A percentile compares a stretch with the other conserved stretches of the same genome.
phyloP scores from a whole-genome alignment of 108 stramenopile species.

The Cylindrotheca closterium region DNA sequence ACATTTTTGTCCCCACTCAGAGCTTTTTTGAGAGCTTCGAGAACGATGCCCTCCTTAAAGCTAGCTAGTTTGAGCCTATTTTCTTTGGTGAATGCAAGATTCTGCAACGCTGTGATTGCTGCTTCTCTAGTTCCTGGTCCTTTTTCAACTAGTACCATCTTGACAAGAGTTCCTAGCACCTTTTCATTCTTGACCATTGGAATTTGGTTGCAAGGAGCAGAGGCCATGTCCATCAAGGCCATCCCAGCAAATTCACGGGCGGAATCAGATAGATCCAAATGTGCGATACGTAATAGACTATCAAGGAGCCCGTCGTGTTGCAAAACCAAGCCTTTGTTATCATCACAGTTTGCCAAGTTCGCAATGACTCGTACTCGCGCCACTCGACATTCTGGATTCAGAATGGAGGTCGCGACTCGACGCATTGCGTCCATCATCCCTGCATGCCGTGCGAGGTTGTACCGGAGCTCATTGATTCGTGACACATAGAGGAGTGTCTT shows the following conservation, averaged over 20 bases:
- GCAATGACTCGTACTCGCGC: constrained; percentile 66
- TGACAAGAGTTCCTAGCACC: constrained; percentile 74
- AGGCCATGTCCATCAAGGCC: constrained; percentile 82
- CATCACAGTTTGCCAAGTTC: constrained; percentile 77
- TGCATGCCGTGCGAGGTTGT: constrained; percentile 41
- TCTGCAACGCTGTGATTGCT: constrained; percentile 81
- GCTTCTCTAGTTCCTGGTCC: constrained; percentile 65
- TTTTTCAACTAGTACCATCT: constrained; percentile 68
- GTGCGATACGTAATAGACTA: constrained; percentile 56
- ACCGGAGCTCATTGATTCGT: constrained; percentile 58
- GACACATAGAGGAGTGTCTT: constrained; percentile 65
- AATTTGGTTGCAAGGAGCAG: constrained; percentile 65
- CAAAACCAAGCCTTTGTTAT: constrained; percentile 65
- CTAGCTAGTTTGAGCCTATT: constrained; percentile 59
- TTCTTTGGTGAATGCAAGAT: constrained; percentile 76
- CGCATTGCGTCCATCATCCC: constrained; percentile 62
- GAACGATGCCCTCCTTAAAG: constrained; percentile 70
- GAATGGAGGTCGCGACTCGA: constrained; percentile 40
- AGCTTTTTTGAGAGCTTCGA: constrained; percentile 74
- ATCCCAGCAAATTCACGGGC: constrained; percentile 72
- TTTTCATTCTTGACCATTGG: constrained; percentile 72
- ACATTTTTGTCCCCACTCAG: constrained; percentile 41
- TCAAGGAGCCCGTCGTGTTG: constrained; percentile 53
- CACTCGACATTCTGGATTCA: constrained; percentile 60
- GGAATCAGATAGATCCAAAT: constrained; percentile 56